phyloP scores from a whole-genome alignment of 1,284 basidiomycete genomes.

The Apiotrichum laibachii region DNA sequence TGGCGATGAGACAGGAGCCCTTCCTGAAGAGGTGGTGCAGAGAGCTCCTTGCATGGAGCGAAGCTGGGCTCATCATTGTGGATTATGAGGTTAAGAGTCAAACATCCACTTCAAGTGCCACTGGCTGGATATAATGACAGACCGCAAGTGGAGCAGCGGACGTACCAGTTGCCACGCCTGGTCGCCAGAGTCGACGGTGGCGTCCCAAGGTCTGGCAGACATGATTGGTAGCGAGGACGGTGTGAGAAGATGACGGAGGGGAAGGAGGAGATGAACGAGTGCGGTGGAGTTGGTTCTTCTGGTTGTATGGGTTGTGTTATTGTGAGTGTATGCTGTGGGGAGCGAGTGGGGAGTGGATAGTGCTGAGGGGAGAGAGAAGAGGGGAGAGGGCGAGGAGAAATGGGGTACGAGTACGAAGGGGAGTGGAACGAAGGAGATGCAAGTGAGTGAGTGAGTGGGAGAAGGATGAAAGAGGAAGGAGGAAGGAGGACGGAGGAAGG shows the following conservation, averaged over 20 bases:
- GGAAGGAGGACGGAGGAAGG: too few species aligned
- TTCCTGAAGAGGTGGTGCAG: too few species aligned
- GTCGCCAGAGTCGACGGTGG: not conserved
- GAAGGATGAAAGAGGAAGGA: too few species aligned
- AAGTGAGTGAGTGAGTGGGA: not conserved
- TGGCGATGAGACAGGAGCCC: too few species aligned
- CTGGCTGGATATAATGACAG: too few species aligned
- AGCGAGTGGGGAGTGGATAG: not conserved
- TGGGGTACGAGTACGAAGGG: not conserved
- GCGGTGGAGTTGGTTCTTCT: too few species aligned
- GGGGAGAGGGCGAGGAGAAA: not conserved
- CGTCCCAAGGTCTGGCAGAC: not conserved
- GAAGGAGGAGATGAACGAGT: not conserved
- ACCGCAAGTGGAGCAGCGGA: not conserved
- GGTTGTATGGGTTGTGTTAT: not conserved
- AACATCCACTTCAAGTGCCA: too few species aligned
- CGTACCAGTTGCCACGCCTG: constrained; percentile 10
- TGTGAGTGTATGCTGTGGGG: not conserved
- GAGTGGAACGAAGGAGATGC: not conserved
- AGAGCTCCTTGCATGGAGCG: not conserved
- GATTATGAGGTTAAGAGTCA: too few species aligned
- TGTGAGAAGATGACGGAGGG: not conserved
- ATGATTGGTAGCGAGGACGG: too few species aligned
- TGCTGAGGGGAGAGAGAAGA: not conserved
- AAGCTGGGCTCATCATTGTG: too few species aligned